Base-by-base conservation (phyloP, 2,329 filamentous ascomycete genomes). In the Colletotrichum australisinense region DNA sequence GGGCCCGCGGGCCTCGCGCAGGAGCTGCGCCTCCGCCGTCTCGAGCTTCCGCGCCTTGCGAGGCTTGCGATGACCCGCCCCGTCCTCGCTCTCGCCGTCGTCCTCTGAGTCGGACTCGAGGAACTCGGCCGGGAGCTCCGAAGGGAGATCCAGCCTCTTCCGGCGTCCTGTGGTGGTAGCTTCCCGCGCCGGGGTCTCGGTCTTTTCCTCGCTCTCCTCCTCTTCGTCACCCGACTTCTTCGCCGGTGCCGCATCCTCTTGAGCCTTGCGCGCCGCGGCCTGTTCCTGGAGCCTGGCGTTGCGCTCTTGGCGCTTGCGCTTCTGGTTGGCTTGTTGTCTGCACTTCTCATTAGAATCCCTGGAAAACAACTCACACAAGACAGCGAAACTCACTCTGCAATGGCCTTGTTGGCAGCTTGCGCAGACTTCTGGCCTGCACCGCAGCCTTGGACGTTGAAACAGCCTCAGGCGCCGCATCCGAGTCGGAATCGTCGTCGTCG, bases 391-490 rank as follows among this genome's bases (percentile, higher is more conserved):
- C 80, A 91, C 89, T 87, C 83, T 76, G 88, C 85, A 7, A 85
- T 86, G 26, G 86, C 88, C 72, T 87, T 86, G 71, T 86, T 83
- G 49, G 85, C 85, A 16, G 83, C 85, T 73, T 87, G 83, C 1
- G 84, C 83, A 3, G 85, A 84, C 76, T 86, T 84, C 73, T 84
- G 26, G 84, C 82, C 72, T 86, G 82, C 16, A 82, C 84, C 1
- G 87, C 88, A 3, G 85, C 87, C 60, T 84, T 83, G 14, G 81
- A 79, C 1, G 88, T 88, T 0, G 89, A 90, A n/a, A 91, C 85
- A 3, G 87, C 89, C 79, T 91, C 89, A 9, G 89, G 89, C 0
- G 88, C 88, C 65, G 90, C 88, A 56, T 89, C 87, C 55, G 85
- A 86, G 59, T 89, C 87, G 63, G 85, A 86, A 12, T 84, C 83